These are phyloP conservation scores for Pezicula carpinea DNA, from an alignment of 2,329 filamentous ascomycete species.

Conservation along the genomic window DNA sequence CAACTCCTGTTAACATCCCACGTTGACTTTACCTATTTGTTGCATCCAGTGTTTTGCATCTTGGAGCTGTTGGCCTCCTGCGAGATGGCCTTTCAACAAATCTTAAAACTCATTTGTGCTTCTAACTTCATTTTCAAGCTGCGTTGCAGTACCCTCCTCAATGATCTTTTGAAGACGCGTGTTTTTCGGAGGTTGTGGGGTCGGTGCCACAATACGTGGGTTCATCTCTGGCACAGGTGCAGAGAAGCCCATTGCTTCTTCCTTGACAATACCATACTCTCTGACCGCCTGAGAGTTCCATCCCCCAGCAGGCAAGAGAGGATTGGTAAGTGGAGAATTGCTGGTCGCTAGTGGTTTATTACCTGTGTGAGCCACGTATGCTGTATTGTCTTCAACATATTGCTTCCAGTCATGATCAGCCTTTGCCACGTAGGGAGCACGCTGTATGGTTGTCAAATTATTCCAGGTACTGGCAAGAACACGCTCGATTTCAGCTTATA, in stretches of 20 bases:
- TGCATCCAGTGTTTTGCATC: conserved; percentile 22
- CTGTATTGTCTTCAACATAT: not conserved
- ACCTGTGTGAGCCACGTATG: not conserved
- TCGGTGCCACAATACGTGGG: not conserved
- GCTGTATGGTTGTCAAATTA: not conserved
- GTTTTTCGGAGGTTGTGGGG: conserved; percentile 8
- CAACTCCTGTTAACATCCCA: no score
- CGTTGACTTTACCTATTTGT: conserved; percentile 16
- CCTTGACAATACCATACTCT: no score
- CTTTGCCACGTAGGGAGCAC: not conserved
- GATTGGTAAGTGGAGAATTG: no score
- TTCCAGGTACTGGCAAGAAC: not conserved
- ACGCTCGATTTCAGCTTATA: no score
- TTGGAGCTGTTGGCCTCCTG: conserved; percentile 4
- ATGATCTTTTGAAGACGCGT: conserved; percentile 19
- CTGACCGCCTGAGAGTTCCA: no score
- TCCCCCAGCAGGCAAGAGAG: no score
- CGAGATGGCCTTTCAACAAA: conserved; percentile 18
- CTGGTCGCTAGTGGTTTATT: not conserved
- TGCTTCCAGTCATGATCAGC: not conserved
- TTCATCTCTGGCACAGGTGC: not conserved
- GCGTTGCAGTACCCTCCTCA: conserved; percentile 12
- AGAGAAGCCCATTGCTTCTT: not conserved
- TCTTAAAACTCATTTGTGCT: conserved; percentile 17
- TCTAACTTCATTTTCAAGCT: conserved; percentile 22